Base-by-base conservation (phyloP, 371 early-diverging fungal genomes). In the Gilbertella persicaria region DNA sequence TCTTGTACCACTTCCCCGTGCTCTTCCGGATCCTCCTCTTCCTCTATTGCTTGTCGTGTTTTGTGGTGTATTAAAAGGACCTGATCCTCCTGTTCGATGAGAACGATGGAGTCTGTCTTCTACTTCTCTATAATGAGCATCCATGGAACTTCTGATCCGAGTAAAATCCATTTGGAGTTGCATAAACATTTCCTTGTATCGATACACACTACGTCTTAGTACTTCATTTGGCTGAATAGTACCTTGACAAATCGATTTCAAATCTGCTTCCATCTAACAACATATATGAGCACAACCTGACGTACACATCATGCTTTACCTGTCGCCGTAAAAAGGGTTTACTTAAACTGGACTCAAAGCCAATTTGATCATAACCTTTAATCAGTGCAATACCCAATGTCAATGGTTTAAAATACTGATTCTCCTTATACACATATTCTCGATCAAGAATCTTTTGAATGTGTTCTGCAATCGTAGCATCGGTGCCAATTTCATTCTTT, bases 381-480 rank as follows among this genome's bases (percentile, higher is more conserved):
- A 99, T 92, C 10, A 99, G 78, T 0, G 92, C 93, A 52, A 95
- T 83, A 9, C 99, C 99, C 9, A 99, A 76, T 0, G 88, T 85
- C 7, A 95, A 88, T 0, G 99, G 99, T 12, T 77, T 64, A 56
- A 99, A 89, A 28, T 78, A 79, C 5, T 71, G 70, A 2, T 67
- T 69, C 16, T 82, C 76, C 50, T 96, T 92, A 45, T 77, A 80
- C 0, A 86, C 91, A 70, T 99, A 99, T 36, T 91, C 84, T 37
- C 99, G 85, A 6, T 89, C 91, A 5, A 89, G 82, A 21, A 99
- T 92, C 55, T 90, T 99, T 57, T 97, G 93, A 60, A 99, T 99
- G 55, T 99, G 99, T 37, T 99, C 98, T 26, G 95, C 95, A 42
- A 99, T 99, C 0, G 99, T 99, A 0, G 99, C 99, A 71, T 99